These are phyloP conservation scores for Linderniella brevidens DNA, from an alignment of 257 asterid genomes.

Conservation along the genomic window DNA sequence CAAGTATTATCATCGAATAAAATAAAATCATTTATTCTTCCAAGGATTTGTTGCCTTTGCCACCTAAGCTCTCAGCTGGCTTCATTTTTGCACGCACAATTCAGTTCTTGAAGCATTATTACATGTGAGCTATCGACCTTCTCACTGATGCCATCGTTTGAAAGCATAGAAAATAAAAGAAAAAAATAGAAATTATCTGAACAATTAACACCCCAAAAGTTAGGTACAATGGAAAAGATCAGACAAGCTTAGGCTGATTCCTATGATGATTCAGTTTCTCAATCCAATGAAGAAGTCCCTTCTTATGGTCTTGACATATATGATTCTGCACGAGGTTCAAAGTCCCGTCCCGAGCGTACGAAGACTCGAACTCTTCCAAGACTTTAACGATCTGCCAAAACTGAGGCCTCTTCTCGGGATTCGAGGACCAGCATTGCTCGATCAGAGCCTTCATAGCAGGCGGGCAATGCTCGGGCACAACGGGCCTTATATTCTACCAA, in stretches of 20 bases:
- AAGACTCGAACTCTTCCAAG: constrained; percentile 55
- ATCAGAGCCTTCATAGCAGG: constrained; percentile 67
- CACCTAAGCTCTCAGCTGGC: too few species aligned
- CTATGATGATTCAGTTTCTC: constrained; percentile 33
- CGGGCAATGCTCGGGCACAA: constrained; percentile 43
- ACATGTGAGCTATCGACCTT: too few species aligned
- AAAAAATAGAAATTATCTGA: too few species aligned
- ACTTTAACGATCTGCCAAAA: constrained; percentile 86
- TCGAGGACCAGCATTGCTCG: constrained; percentile 67
- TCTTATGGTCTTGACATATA: constrained; percentile 37
- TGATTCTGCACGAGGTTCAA: constrained; percentile 30
- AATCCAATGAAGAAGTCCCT: constrained; percentile 55
- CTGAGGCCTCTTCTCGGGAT: constrained; percentile 82
- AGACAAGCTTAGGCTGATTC: background rate
- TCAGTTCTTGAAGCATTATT: too few species aligned
- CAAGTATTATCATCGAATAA: too few species aligned
- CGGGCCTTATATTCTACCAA: constrained; percentile 63
- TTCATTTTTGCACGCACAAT: too few species aligned
- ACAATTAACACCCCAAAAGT: background rate
- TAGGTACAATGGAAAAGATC: background rate
- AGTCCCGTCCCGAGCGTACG: constrained; percentile 42
- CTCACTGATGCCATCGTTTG: too few species aligned
- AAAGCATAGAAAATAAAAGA: too few species aligned
- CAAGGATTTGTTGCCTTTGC: too few species aligned
- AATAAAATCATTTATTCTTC: too few species aligned